Base-by-base conservation (phyloP, 176 grass and related monocot species). In the Pontederia crassipes region DNA sequence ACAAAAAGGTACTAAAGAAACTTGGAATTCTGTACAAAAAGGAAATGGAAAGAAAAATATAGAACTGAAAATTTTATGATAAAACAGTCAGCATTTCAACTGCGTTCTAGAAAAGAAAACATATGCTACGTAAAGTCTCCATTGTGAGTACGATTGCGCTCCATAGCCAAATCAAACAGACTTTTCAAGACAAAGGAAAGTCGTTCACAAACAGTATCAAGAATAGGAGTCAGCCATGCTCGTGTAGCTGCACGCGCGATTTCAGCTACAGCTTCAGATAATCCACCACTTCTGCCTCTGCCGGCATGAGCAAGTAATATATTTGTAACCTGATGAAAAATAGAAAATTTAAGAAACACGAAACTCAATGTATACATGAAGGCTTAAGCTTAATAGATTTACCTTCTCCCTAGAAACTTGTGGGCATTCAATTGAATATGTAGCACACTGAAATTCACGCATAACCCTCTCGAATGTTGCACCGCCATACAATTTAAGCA, bases 301-400 rank as follows among this genome's bases (percentile, higher is more conserved):
- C 94, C 85, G 71, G 88, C 82, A 89, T 93, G 88, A 51, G 94
- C 94, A 79, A 99, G 88, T 40, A 99, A 62, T 89, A 99, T 99
- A 72, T 99, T 99, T 8, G 94, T 85, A 78, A 99, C 85, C 94
- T 99, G 73, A 46, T 59, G 51, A 48, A 27, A 79, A 45, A 3
- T 70, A 55, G 13, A 32, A 20, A 24, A 46, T 8, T 40, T 11
- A 76, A 61, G 60, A 46, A 72, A 28, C 72, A 67, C 10, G 15
- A 76, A 13, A 28, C 45, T 48, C 28, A 40, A 40, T 40, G 32
- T 40, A 40, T 7, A 3, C 32, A 40, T 40, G 4, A 40, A 20
- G 73, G 11, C 2, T 46, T 14, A 58, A 17, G 14, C 12, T 68
- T 49, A 46, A 0, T 52, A 40, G 6, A 40, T 27, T 52, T 78